Conservation (phyloP, 352 stramenopile species). For the Phytophthora rubi region DNA sequence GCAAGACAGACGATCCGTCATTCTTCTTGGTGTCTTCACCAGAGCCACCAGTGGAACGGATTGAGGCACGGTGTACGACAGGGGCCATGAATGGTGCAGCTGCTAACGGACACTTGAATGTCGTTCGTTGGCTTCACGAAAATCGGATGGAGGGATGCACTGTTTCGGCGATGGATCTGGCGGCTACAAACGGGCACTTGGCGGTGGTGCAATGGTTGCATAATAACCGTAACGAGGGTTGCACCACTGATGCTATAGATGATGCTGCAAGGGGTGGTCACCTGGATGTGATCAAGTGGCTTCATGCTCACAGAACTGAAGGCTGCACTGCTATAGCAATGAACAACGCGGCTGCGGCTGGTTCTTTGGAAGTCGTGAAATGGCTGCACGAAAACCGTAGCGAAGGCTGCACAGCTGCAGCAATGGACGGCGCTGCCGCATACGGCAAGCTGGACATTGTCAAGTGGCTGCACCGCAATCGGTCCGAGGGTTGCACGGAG, state of each 20-base stretch:
- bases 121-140: constrained; percentile 18
- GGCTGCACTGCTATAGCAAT: constrained; percentile 15
- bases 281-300: constrained; percentile 18
- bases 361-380: constrained; percentile 9
- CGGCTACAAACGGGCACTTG: constrained; percentile 15
- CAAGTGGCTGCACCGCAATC: constrained; percentile 13
- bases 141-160: constrained; percentile 13
- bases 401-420: constrained; percentile 17
- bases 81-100: constrained; percentile 20
- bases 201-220: constrained; percentile 25
- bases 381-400: constrained; percentile 17
- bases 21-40: background rate
- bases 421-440: constrained; percentile 9
- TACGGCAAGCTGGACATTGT: constrained; percentile 15
- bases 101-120: constrained; percentile 14
- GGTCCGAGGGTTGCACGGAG: constrained; percentile 9
- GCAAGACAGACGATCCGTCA: background rate
- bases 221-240: constrained; percentile 11
- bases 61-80: constrained; percentile 1
- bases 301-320: constrained; percentile 13
- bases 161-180: constrained; percentile 12
- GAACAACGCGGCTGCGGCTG: constrained; percentile 13
- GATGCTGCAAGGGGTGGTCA: constrained; percentile 15
- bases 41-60: background rate
- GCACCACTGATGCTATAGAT: constrained; percentile 13